Conservation (phyloP, 1,139 yeast species). For the Scheffersomyces cryptocercus region DNA sequence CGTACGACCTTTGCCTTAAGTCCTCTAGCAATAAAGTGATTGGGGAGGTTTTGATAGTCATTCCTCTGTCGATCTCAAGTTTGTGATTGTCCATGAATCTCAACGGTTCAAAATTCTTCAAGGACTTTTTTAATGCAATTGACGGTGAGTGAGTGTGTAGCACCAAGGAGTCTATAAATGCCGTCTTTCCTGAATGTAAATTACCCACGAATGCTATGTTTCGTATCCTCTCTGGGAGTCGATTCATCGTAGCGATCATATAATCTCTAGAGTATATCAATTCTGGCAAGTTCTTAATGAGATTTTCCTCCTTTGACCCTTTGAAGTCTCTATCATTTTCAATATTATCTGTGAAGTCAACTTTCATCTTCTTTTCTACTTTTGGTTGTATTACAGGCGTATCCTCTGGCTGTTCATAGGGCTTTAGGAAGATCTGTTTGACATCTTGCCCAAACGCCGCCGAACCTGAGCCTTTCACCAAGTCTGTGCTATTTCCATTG, state of each 20-base stretch:
- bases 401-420: constrained; percentile 11
- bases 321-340: constrained; percentile 5
- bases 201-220: constrained; percentile 85
- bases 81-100: constrained; percentile 72
- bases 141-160: constrained; percentile 42
- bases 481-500: constrained; percentile 1
- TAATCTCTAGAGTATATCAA: constrained; percentile 66
- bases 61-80: constrained; percentile 69
- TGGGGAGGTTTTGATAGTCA: constrained; percentile 66
- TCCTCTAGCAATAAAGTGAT: constrained; percentile 64
- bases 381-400: constrained; percentile 72
- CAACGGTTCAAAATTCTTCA: constrained; percentile 42
- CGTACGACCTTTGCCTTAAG: constrained; percentile 54
- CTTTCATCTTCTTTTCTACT: constrained; percentile 40
- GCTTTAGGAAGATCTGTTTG: background rate
- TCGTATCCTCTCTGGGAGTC: constrained; percentile 64
- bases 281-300: constrained; percentile 45
- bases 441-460: background rate
- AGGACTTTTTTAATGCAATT: constrained; percentile 24
- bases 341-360: constrained; percentile 41
- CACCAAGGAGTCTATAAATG: constrained; percentile 70
- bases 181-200: constrained; percentile 85
- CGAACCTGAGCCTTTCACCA: constrained; percentile 1
- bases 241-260: constrained; percentile 46
- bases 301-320: constrained; percentile 17